Evolutionary conservation across 306 rosid genomes (phyloP), one percentile per base, ranked within the genome.

Genomic region (Cicer bijugum): DNA sequence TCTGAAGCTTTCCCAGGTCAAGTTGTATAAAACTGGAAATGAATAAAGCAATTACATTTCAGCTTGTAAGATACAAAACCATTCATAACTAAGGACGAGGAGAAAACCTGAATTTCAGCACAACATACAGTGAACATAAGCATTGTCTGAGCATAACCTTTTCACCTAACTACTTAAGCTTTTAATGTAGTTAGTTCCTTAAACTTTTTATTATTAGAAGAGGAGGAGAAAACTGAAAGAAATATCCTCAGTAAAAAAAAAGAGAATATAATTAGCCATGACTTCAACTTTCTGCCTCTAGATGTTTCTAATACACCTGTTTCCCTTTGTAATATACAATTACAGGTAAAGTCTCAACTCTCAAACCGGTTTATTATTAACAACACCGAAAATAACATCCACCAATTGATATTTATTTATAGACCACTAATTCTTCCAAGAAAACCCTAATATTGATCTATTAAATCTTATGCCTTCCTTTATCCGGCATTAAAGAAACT

Each of bases 1-100:
- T 90, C 62, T 71, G 86, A 60, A 94, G 90, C 83, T 86, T 90
- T 73, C 93, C 97, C 82, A 94, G 80, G 82, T 94, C 99, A 85
- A 94, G 99, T 86, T 94, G 99, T 86, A 94, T 94, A 82, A 91
- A 94, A 77, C 99, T 94, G 89, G 71, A 86, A 70, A 56, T 61
- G 17, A 52, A 75, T n/a, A 75, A 40, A 78, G 38, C 14, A 75
- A 60, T 9, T 69, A 71, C 44, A 71, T 47, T 66, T 65, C 46
- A 57, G 61, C 37, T 28, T 64, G 60, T 40, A 39, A n/a, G 46
- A 72, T 16, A 70, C 19, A 57, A 48, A 69, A 75, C 47, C 56
- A 52, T 19, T 11, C 58, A 28, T 28, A 28, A 28, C 5, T 28
- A 28, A 28, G 35, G 35, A 28, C 5, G 35, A 28, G 35, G 35